Base-by-base conservation (phyloP, 192 early-diverging fungal genomes). In the Allomyces arbusculus region DNA sequence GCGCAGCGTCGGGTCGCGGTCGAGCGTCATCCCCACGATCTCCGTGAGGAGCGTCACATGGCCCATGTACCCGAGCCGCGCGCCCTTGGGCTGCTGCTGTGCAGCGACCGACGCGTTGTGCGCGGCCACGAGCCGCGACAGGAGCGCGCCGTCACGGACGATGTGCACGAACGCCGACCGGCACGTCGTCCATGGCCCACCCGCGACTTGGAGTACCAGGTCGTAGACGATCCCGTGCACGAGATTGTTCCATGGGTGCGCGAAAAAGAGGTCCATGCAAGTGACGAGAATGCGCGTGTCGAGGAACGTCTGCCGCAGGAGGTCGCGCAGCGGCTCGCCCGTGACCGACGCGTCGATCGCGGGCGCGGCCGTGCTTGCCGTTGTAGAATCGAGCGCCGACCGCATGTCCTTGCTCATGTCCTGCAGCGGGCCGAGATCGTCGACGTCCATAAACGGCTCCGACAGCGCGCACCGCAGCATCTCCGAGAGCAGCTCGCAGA, bases 401-500 rank as follows among this genome's bases (percentile, higher is more conserved):
- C 33, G 33, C 33, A 40, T 40, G 33, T 40, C 33, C 33, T 40
- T 40, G 33, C 33, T 40, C 33, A 40, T 40, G 8, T 3, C 33
- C 33, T 40, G 33, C 33, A 40, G 33, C 33, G 33, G 33, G 0
- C 33, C 33, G 33, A 40, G 33, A 8, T 40, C 33, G 33, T 40
- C 33, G 7, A 40, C 33, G 33, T 40, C 33, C 33, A 40, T 40
- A 7, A 40, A 40, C 33, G 33, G 33, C 33, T 40, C 33, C 33
- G 33, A 40, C 33, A 40, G 87, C 58, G 89, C 87, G 70, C 89
- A 89, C 70, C 97, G 96, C 63, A 99, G 74, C 23, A 99, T 75
- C 77, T 99, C 96, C 5, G 96, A 94, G 83, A 97, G 93, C 67
- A 99, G 82, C 77, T 99, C 96, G 74, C 96, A 97, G 61, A 91